These are phyloP conservation scores for Aspergillus sp. DNA, from an alignment of 2,329 filamentous ascomycete genomes.

Conservation along the genomic window DNA sequence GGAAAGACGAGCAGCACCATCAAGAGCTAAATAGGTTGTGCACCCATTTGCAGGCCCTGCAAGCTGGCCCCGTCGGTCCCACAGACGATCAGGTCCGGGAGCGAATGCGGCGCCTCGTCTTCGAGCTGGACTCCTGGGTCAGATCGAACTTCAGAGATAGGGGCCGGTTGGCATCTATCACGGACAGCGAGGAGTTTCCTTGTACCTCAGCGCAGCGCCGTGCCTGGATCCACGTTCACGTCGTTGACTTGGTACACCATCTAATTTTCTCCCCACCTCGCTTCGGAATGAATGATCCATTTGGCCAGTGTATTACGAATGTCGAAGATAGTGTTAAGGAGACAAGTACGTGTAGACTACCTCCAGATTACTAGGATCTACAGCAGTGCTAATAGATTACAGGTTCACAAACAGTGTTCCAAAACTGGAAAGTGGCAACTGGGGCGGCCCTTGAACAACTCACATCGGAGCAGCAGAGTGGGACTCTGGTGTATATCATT, in stretches of 20 bases:
- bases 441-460: background rate
- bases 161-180: background rate
- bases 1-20: background rate
- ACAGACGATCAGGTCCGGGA: background rate
- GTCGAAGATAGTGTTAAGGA: background rate
- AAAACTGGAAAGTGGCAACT: background rate
- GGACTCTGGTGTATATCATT: background rate
- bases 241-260: background rate
- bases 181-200: background rate
- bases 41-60: background rate
- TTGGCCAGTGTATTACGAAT: background rate
- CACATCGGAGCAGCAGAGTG: background rate
- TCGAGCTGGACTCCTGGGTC: conserved; percentile 8
- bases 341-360: background rate
- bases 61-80: background rate
- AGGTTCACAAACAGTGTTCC: no score
- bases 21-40: background rate
- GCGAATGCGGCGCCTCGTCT: background rate
- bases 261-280: background rate
- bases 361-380: no score
- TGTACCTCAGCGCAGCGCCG: background rate
- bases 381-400: no score
- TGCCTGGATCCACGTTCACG: background rate
- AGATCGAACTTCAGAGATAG: background rate
- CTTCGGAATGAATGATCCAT: background rate